phyloP scores from a whole-genome alignment of 352 stramenopile species.

The Phytophthora quininea region DNA sequence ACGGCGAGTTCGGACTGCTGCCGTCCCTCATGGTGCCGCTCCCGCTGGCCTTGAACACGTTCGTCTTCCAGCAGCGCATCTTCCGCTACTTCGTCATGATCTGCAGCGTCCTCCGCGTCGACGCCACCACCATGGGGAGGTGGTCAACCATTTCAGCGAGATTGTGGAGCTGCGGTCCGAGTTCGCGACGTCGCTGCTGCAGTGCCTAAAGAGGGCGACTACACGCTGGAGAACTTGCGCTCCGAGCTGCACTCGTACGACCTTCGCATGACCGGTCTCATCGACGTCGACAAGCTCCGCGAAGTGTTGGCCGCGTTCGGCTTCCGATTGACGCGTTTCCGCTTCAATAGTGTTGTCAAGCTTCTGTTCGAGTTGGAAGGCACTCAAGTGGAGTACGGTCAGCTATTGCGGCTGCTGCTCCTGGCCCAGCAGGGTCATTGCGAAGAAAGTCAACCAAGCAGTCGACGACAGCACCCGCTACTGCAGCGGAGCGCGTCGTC shows the following conservation, averaged over 20 bases:
- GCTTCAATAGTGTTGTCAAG: slow-evolving; percentile 52
- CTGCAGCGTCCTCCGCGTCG: slow-evolving; percentile 44
- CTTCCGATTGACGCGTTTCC: slow-evolving; percentile 43
- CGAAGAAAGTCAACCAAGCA: neutral
- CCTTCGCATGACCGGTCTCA: slow-evolving; percentile 15
- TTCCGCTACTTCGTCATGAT: slow-evolving; percentile 55
- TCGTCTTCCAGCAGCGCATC: slow-evolving; percentile 51
- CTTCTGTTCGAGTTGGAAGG: slow-evolving; percentile 40
- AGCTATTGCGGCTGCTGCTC: slow-evolving; percentile 37
- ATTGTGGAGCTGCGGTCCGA: slow-evolving; percentile 45
- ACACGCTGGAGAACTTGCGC: slow-evolving; percentile 28
- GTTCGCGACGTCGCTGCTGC: slow-evolving; percentile 27
- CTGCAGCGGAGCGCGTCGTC: neutral
- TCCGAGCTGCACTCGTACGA: slow-evolving; percentile 21
- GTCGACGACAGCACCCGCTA: neutral
- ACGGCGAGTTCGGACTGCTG: slow-evolving; percentile 24
- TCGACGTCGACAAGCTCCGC: slow-evolving; percentile 40
- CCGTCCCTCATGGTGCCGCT: slow-evolving; percentile 37
- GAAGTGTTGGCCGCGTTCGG: slow-evolving; percentile 33
- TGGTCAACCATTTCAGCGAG: slow-evolving; percentile 55
- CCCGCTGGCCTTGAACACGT: slow-evolving; percentile 37
- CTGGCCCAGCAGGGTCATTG: slow-evolving; percentile 10
- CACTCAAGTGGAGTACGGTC: slow-evolving; percentile 37
- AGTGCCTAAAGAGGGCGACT: slow-evolving; percentile 5
- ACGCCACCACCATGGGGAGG: slow-evolving; percentile 43